phyloP scores from a whole-genome alignment of 2,329 filamentous ascomycete genomes.

The Cladosporium sp. region DNA sequence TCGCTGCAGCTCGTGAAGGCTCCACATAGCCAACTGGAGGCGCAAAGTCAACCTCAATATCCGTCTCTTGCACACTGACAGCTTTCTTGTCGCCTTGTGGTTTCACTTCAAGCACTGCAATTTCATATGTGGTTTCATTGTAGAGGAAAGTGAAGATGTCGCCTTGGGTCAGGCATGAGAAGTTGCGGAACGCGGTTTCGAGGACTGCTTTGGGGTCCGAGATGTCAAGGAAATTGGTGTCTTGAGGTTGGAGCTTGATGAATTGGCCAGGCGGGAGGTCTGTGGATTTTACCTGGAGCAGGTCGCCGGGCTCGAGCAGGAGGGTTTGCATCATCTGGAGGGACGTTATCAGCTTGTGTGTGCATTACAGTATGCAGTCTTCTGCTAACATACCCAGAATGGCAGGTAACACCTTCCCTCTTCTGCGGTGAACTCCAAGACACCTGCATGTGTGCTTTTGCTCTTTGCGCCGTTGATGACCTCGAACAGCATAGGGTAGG shows the following conservation, averaged over 20 bases:
- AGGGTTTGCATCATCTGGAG: conserved; percentile 85
- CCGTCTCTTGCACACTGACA: conserved; percentile 91
- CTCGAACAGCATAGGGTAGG: conserved; percentile 97
- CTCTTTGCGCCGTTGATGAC: conserved; percentile 82
- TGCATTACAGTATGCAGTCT: not conserved
- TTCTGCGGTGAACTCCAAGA: conserved; percentile 95
- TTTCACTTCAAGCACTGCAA: conserved; percentile 91
- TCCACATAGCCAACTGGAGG: conserved; percentile 93
- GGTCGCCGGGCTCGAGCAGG: conserved; percentile 83
- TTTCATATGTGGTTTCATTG: conserved; percentile 90
- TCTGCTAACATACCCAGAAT: conserved; percentile 61
- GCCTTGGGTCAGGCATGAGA: conserved; percentile 87
- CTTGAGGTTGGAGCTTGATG: conserved; percentile 96
- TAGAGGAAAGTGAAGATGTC: conserved; percentile 96
- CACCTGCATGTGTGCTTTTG: conserved; percentile 85
- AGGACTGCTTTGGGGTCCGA: conserved; percentile 96
- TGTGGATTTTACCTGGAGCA: conserved; percentile 93
- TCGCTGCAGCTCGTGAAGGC: conserved; percentile 62
- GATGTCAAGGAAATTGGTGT: conserved; percentile 90
- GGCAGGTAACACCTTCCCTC: conserved; percentile 95
- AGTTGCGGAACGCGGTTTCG: conserved; percentile 94
- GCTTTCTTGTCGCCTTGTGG: conserved; percentile 80
- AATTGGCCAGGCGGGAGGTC: conserved; percentile 86
- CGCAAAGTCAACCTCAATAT: conserved; percentile 94
- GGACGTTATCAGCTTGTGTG: not conserved